A percentile compares a stretch with the other conserved stretches of the same genome.
phyloP scores from a whole-genome alignment of 495 filamentous ascomycete genomes.

The Lasiosphaeria miniovina region DNA sequence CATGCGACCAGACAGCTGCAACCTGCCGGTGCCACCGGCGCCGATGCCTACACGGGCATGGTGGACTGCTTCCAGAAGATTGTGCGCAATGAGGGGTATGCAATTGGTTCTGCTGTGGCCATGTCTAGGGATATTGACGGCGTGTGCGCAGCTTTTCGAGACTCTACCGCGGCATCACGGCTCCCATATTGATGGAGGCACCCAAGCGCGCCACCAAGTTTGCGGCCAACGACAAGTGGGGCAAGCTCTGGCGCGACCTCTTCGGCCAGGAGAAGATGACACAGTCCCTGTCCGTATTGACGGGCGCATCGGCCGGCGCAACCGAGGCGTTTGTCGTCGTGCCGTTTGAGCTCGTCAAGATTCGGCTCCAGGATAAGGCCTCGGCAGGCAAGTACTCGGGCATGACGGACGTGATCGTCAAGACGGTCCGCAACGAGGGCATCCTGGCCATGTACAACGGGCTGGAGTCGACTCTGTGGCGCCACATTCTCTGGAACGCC shows the following conservation, averaged over 20 bases:
- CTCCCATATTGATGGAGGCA: constrained; percentile 97
- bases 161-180: constrained; percentile 91
- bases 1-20: constrained; percentile 72
- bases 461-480: constrained; percentile 93
- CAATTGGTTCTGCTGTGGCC: not conserved
- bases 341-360: constrained; percentile 93
- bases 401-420: constrained; percentile 83
- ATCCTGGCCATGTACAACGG: constrained; percentile 91
- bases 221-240: constrained; percentile 98
- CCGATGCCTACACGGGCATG: constrained; percentile 91
- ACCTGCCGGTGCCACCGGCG: constrained; percentile 63
- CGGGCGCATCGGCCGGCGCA: constrained; percentile 89
- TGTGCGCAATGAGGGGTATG: constrained; percentile 86
- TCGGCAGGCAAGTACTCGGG: constrained; percentile 93
- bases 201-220: constrained; percentile 99
- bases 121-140: constrained; percentile 12
- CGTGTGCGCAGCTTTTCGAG: constrained; percentile 63
- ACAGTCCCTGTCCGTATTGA: constrained; percentile 83
- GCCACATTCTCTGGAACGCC: constrained; percentile 94
- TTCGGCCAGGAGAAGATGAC: constrained; percentile 86
- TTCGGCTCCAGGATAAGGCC: constrained; percentile 91
- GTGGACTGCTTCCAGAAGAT: constrained; percentile 97
- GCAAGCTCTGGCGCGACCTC: constrained; percentile 77
- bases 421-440: constrained; percentile 79
- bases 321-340: constrained; percentile 91